phyloP scores from a whole-genome alignment of 306 rosid species.

The Amphicarpaea edgeworthii region DNA sequence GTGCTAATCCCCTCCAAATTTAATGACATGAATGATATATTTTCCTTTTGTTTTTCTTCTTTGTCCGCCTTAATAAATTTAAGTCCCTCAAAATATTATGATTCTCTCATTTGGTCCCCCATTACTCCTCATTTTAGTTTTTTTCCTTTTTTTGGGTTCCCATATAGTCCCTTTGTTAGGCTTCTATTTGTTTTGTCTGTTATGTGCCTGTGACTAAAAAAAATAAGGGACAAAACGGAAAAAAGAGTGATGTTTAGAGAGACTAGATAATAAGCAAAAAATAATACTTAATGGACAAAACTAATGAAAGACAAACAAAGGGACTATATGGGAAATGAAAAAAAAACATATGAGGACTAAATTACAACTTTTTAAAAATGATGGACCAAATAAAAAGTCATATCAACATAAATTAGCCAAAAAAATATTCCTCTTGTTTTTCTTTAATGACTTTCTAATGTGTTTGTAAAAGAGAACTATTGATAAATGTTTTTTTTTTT shows the following conservation, averaged over 20 bases:
- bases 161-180: background rate
- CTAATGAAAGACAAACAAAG: background rate
- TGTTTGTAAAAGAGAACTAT: slow-evolving; percentile 20
- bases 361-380: background rate
- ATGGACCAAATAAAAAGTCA: background rate
- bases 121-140: background rate
- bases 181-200: slow-evolving; percentile 5
- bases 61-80: background rate
- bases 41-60: background rate
- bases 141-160: background rate
- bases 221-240: background rate
- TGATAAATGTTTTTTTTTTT: too few relatives aligned
- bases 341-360: background rate
- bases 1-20: background rate
- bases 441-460: background rate
- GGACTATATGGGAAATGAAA: background rate
- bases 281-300: background rate
- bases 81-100: background rate
- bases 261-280: slow-evolving; percentile 1
- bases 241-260: background rate
- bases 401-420: background rate
- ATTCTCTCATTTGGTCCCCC: background rate
- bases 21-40: background rate
- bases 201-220: background rate
- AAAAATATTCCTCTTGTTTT: background rate